Evolutionary conservation across 495 filamentous ascomycete species (phyloP).

Genomic region (Aspergillus homomorphus): DNA sequence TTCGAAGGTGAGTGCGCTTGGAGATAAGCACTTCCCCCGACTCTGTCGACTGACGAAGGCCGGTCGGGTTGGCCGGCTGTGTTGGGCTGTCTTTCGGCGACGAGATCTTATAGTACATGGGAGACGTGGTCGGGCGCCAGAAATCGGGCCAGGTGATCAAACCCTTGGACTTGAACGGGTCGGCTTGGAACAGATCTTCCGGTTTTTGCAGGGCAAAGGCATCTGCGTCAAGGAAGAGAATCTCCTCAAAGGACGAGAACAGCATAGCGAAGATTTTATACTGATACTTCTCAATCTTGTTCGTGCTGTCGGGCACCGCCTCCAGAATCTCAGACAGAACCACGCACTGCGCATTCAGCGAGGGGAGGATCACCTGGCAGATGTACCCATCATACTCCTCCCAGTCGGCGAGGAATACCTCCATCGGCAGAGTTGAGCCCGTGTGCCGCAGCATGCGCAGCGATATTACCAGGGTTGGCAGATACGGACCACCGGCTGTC

Average conservation of each 20-base stretch:
- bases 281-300: conserved; percentile 44
- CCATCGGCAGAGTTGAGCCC: conserved; percentile 51
- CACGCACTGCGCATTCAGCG: conserved; percentile 48
- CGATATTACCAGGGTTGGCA: conserved; percentile 44
- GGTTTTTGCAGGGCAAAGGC: conserved; percentile 46
- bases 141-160: conserved; percentile 58
- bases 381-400: conserved; percentile 47
- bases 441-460: conserved; percentile 51
- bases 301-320: conserved; percentile 20
- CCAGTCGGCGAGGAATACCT: conserved; percentile 49
- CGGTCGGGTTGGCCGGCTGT: conserved; percentile 26
- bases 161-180: conserved; percentile 44
- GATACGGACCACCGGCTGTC: conserved; percentile 33
- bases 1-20: conserved; percentile 43
- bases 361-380: conserved; percentile 46
- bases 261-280: conserved; percentile 53
- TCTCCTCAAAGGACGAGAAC: conserved; percentile 52
- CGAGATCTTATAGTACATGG: conserved; percentile 48
- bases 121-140: conserved; percentile 47
- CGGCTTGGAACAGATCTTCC: conserved; percentile 41
- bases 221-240: conserved; percentile 56
- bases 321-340: conserved; percentile 36
- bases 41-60: conserved; percentile 42
- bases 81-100: conserved; percentile 13
- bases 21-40: conserved; percentile 53